phyloP scores from a whole-genome alignment of 352 stramenopile species.

The Globisporangium cystogenes region DNA sequence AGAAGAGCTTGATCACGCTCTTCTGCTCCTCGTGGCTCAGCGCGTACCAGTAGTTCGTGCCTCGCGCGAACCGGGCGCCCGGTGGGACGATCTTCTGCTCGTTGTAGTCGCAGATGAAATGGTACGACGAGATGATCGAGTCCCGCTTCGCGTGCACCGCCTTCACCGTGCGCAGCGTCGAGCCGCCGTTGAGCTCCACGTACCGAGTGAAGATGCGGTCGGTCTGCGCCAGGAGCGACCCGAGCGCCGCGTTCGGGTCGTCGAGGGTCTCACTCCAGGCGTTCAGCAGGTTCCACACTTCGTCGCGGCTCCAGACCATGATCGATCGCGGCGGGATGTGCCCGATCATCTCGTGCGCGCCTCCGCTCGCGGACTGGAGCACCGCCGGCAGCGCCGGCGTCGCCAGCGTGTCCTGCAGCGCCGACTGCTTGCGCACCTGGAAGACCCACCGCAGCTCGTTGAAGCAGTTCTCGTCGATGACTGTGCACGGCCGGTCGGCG shows the following conservation, averaged over 20 bases:
- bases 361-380: not conserved
- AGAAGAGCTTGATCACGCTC: slow-evolving; percentile 5
- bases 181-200: slow-evolving; percentile 2
- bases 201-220: slow-evolving; percentile 8
- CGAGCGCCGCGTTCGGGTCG: not conserved
- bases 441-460: slow-evolving; percentile 9
- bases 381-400: not conserved
- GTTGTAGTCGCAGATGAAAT: slow-evolving; percentile 11
- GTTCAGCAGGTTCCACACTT: slow-evolving; percentile 6
- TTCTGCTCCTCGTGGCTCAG: slow-evolving; percentile 10
- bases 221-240: slow-evolving; percentile 5
- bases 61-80: not conserved
- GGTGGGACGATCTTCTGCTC: slow-evolving; percentile 1
- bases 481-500: not conserved
- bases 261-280: slow-evolving; percentile 8
- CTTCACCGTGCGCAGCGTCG: slow-evolving; percentile 6
- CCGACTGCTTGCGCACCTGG: not conserved
- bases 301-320: slow-evolving; percentile 8
- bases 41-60: slow-evolving; percentile 8
- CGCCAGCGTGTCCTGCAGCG: not conserved
- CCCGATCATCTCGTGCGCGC: not conserved
- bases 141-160: slow-evolving; percentile 12
- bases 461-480: slow-evolving; percentile 8
- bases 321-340: not conserved
- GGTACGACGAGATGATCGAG: slow-evolving; percentile 9